Conservation (phyloP, 2,329 filamentous ascomycete genomes). For the Pseudocercospora musae region DNA sequence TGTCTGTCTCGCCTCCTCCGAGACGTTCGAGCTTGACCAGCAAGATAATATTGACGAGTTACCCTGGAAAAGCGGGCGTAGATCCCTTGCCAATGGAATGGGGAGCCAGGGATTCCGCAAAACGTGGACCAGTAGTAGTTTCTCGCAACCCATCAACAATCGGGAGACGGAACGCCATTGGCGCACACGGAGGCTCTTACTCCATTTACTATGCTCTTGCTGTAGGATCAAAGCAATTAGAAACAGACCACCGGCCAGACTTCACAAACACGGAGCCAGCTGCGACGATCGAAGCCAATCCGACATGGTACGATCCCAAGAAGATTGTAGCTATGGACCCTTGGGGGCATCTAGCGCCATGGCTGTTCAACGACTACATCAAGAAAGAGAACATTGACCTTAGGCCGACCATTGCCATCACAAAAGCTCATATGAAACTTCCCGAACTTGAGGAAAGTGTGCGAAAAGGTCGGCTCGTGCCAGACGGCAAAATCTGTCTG, state of each 20-base stretch:
- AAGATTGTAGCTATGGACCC: slow-evolving; percentile 99
- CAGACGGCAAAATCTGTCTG: slow-evolving; percentile 86
- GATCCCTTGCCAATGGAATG: slow-evolving; percentile 86
- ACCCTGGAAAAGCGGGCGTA: slow-evolving; percentile 81
- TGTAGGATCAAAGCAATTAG: slow-evolving; percentile 84
- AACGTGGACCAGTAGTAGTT: slow-evolving; percentile 84
- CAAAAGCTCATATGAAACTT: slow-evolving; percentile 92
- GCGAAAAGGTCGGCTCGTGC: slow-evolving; percentile 66
- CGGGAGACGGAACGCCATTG: slow-evolving; percentile 71
- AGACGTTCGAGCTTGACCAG: slow-evolving; percentile 46
- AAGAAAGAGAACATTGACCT: slow-evolving; percentile 65
- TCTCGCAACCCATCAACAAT: slow-evolving; percentile 73
- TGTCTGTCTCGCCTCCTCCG: slow-evolving; percentile 24
- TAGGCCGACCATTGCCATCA: slow-evolving; percentile 80
- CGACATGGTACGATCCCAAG: slow-evolving; percentile 81
- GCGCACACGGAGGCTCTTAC: slow-evolving; percentile 83
- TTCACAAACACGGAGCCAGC: slow-evolving; percentile 88
- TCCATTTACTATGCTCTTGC: slow-evolving; percentile 93
- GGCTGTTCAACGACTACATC: slow-evolving; percentile 77
- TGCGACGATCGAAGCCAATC: slow-evolving; percentile 82
- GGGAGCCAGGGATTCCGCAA: slow-evolving; percentile 71
- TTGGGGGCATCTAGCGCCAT: slow-evolving; percentile 80
- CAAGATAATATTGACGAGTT: slow-evolving; percentile 73
- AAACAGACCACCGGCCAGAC: slow-evolving; percentile 73
- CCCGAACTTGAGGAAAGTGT: slow-evolving; percentile 92